Conservation (phyloP, 108 stramenopile species). For the Nannochloropsis oceanica region DNA sequence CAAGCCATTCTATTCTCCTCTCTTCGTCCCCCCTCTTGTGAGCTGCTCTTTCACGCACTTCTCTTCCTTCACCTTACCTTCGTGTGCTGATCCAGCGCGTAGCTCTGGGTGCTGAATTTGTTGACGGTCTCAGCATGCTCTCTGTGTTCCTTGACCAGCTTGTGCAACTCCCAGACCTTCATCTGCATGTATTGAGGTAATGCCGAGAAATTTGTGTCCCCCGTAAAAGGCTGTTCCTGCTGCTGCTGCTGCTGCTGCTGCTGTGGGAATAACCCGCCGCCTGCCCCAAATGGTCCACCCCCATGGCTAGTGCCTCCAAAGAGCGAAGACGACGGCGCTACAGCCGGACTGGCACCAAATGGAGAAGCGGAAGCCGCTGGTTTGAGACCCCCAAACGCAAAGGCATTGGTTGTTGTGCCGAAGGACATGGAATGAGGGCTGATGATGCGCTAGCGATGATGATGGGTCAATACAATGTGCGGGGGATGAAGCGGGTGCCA, state of each 20-base stretch:
- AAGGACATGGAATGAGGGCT: too few species aligned
- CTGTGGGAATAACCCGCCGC: too few species aligned
- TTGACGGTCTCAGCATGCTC: background rate
- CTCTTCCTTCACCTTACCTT: background rate
- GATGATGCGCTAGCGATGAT: too few species aligned
- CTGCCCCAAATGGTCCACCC: too few species aligned
- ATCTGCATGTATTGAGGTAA: background rate
- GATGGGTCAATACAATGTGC: too few species aligned
- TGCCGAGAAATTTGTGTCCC: background rate
- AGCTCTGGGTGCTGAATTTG: background rate
- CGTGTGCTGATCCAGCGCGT: background rate
- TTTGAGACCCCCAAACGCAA: too few species aligned
- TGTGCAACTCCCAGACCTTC: background rate
- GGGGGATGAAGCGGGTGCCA: too few species aligned
- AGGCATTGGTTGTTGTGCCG: too few species aligned
- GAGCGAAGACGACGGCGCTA: too few species aligned
- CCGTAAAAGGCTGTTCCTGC: background rate
- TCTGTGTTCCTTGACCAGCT: background rate
- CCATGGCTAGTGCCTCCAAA: too few species aligned
- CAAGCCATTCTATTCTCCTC: background rate
- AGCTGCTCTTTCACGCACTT: background rate
- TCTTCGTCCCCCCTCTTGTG: background rate
- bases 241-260: background rate
- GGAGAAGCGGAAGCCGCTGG: too few species aligned
- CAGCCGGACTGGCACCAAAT: too few species aligned